Evolutionary conservation across 2,329 filamentous ascomycete genomes (phyloP), one percentile per base, ranked within the genome.

Genomic region (Botrytis paeoniae): DNA sequence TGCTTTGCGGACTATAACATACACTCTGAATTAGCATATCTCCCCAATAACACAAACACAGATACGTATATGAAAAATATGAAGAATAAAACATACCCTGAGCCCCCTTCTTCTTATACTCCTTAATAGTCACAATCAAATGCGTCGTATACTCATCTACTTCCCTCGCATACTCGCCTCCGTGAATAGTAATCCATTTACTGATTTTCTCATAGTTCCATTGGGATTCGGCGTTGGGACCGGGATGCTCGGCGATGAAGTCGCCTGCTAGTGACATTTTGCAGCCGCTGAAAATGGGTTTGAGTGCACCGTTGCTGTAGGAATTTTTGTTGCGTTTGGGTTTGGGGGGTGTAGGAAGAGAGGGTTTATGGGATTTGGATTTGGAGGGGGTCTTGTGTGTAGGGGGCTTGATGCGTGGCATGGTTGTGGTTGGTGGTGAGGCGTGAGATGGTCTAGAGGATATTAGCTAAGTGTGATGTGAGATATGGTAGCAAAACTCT

Each of bases 81-180:
- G 29, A 14, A 43, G 6, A 29, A 25, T n/a, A 37, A 41, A 18
- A 72, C 77, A 64, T 77, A 80, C 78, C 76, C 74, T 78, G 74
- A 1, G 39, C 10, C 35, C 41, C 59, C 51, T 74, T 77, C 45
- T 77, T 78, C 75, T 86, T 85, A 81, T 89, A 94, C 25, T 90
- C 87, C 48, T 89, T 85, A 68, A 86, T 83, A 0, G 88, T 89
- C 71, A 89, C 88, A 35, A 97, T 85, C 0, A 97, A 83, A 81
- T 97, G 94, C 0, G 94, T 97, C 16, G 91, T 88, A 0, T 83
- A 78, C 0, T 84, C 80, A 39, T 84, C 84, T 29, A 93, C 82
- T 0, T 84, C 82, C 1, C 83, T 80, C 0, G 83, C 82, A 79
- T 89, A 91, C 1, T 73, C 81, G 1, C 92, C 94, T 10, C 88